Percentiles rank a stretch among this genome's conserved stretches.
phyloP scores from a whole-genome alignment of 2,329 filamentous ascomycete species.

The Neofusicoccum cordaticola region DNA sequence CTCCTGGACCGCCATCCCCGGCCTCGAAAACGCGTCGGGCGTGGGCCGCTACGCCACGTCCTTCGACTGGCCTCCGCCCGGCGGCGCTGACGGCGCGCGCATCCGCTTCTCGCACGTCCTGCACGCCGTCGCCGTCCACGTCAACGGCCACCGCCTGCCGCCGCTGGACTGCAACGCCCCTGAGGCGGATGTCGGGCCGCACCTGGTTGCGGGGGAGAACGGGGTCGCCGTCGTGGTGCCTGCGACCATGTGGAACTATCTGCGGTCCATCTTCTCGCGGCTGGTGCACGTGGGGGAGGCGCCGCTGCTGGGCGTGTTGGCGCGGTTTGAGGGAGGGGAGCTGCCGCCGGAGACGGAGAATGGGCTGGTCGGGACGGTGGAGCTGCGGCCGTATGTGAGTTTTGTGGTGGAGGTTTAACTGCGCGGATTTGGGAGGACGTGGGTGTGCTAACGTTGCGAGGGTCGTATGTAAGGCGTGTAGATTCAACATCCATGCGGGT shows the following conservation, averaged over 20 bases:
- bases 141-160: not conserved
- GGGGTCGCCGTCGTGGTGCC: not conserved
- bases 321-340: no score
- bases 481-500: no score
- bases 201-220: not conserved
- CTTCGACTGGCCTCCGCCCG: not conserved
- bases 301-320: no score
- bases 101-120: not conserved
- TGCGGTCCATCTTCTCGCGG: not conserved
- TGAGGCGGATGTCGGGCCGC: not conserved
- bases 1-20: not conserved
- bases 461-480: no score
- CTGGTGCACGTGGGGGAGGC: no score
- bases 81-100: not conserved
- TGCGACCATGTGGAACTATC: not conserved
- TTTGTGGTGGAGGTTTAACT: no score
- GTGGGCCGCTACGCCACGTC: not conserved
- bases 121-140: not conserved
- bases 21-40: not conserved
- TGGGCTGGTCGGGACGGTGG: no score
- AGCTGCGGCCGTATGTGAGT: no score
- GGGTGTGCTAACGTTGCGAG: no score
- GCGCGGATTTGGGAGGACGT: no score
- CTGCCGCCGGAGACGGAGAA: no score
- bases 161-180: not conserved